A percentile compares a stretch with the other conserved stretches of the same genome.
Evolutionary conservation across 441 rosid genomes (phyloP).

Genomic region (Pelargonium citronellum): DNA sequence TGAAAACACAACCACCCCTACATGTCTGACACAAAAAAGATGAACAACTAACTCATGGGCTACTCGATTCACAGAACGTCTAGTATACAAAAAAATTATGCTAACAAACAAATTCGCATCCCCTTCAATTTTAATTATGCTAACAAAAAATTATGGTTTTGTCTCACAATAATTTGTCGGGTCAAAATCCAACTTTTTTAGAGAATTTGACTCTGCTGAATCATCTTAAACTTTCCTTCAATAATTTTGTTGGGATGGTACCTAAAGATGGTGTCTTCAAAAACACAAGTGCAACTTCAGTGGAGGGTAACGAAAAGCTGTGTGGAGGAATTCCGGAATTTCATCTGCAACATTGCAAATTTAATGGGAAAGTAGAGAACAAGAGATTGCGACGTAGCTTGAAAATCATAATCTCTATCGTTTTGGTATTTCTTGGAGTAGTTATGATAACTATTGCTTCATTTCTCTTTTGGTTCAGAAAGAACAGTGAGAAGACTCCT

Average conservation of each 20-base stretch:
- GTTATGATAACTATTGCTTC: no score
- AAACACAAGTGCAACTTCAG: constrained; percentile 20
- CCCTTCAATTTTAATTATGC: no score
- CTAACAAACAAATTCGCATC: no score
- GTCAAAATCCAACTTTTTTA: constrained; percentile 21
- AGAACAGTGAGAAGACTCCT: not conserved
- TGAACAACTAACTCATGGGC: no score
- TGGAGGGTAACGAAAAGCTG: constrained; percentile 18
- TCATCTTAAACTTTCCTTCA: constrained; percentile 22
- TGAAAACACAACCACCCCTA: no score
- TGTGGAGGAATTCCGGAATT: constrained; percentile 27
- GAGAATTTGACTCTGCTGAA: not conserved
- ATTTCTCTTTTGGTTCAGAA: no score
- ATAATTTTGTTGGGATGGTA: constrained; percentile 21
- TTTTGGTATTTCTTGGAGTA: no score
- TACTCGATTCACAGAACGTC: no score
- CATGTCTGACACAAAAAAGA: no score
- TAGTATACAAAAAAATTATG: no score
- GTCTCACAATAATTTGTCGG: constrained; percentile 22
- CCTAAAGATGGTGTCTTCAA: constrained; percentile 22
- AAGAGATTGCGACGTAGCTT: not conserved
- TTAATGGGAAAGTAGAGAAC: not conserved
- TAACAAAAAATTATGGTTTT: no score
- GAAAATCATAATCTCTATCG: not conserved
- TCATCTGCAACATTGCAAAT: constrained; percentile 16